Evolutionary conservation across 129 eudicot species (phyloP), one percentile per base, ranked within the genome.

Genomic region (Helichrysum umbraculigerum): DNA sequence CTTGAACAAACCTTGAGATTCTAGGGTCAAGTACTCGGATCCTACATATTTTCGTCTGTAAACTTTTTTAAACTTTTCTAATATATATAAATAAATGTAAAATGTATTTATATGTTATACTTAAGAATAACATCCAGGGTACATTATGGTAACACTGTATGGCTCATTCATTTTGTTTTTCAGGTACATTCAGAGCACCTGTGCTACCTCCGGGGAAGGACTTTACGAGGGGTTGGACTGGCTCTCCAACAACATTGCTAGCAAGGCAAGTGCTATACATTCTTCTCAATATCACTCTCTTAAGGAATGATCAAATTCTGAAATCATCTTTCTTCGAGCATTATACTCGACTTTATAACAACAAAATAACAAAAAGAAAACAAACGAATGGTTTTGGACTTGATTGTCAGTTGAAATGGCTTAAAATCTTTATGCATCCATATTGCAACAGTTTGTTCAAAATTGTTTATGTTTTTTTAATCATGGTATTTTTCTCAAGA

Each of bases 111-210:
- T 70, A 11, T 2, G 30, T 22, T 69, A 42, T 69, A 33, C 17
- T 32, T 15, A 41, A 41, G 2, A 41, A 9, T 9, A 41, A 41
- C 47, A 41, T 41, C 47, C 2, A 41, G 14, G 10, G 14, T 41
- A 41, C 47, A 41, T 41, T 9, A 41, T 21, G 17, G 1, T 68
- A 20, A 68, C 4, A 15, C 78, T 60, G 47, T 52, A 34, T 70
- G 16, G 4, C 22, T 12, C 12, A 19, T 70, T 28, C 3, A 14
- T 44, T 30, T 50, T 65, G 33, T 29, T 42, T 66, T 35, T 29
- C 88, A 95, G 99, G 99, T 95, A 95, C 85, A 95, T 95, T 81
- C 99, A 95, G 92, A 95, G 99, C 91, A 91, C 99, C 60, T 95
- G 99, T 78, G 99, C 99, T 33, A 95, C 99, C 70, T 91, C 99